phyloP scores from a whole-genome alignment of 2,329 filamentous ascomycete species.

The Periglandula ipomoeae region DNA sequence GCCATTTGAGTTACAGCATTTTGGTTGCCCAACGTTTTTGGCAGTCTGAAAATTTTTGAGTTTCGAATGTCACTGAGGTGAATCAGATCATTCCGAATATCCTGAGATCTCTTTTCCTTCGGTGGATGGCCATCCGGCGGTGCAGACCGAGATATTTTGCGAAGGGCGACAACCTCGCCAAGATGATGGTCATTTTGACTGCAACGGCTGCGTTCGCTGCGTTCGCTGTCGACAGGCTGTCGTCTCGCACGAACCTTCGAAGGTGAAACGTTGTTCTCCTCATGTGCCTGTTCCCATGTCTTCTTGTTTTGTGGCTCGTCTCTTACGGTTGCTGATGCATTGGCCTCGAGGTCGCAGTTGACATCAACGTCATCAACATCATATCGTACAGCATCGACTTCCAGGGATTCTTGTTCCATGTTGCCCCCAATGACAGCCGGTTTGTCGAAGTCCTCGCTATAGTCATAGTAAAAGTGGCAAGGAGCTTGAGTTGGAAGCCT shows the following conservation, averaged over 20 bases:
- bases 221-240: background rate
- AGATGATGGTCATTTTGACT: background rate
- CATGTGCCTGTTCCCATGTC: background rate
- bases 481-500: constrained; percentile 19
- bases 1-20: background rate
- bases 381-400: constrained; percentile 6
- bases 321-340: background rate
- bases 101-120: background rate
- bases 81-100: background rate
- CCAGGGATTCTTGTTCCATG: constrained; percentile 9
- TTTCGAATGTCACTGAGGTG: background rate
- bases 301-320: background rate
- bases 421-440: constrained; percentile 13
- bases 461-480: constrained; percentile 41
- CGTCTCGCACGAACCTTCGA: background rate
- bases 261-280: background rate
- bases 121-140: constrained; percentile 1
- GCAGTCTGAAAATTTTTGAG: background rate
- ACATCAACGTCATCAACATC: background rate
- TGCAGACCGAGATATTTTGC: constrained; percentile 4
- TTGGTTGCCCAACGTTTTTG: background rate
- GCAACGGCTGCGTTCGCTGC: background rate
- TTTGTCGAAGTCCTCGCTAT: constrained; percentile 40
- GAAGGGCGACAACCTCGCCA: background rate
- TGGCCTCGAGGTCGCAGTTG: background rate